Evolutionary conservation across 495 filamentous ascomycete species (phyloP), one percentile per base, ranked within the genome.

Genomic region (Tuber microsphaerosporum): DNA sequence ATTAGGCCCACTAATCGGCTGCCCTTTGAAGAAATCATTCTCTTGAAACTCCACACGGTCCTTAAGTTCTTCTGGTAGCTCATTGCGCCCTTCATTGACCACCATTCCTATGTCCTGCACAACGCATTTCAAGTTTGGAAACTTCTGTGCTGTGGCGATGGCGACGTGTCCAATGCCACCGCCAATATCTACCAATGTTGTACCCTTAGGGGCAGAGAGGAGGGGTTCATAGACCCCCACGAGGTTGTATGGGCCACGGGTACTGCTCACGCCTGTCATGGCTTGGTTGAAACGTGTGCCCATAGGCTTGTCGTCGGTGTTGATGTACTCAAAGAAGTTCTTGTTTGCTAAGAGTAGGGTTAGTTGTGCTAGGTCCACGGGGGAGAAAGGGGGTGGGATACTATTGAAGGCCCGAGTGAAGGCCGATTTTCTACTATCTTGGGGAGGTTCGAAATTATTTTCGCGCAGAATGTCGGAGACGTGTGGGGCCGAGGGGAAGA

Each of bases 151-250:
- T 34, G 82, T 68, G 45, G 6, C 34, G 12, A 77, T 77, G 20
- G 75, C 75, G 20, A 74, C 70, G 41, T 85, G 84, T 0, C 84
- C 85, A 10, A 71, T 76, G 41, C 81, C 81, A 9, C 85, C 85
- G 43, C 85, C 85, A 1, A 85, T 61, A 43, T 86, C 85, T 0
- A 85, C 84, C 17, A 86, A 73, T 74, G 31, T 42, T 42, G 61
- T 51, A 43, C 61, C 69, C 12, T 61, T 19, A 68, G 80, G 10
- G 6, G 79, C 39, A 20, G 43, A 44, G n/a, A 10, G 8, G 69
- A 75, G 74, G 19, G 74, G 74, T 22, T 42, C 39, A 10, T 75
- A 75, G 22, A 39, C 12, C 3, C 26, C 14, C 26, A 71, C 37
- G 9, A 41, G 42, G 45, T 73, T 41, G 4, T 2, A 12, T 19